Percentiles rank a stretch among this genome's conserved stretches.
Conservation (phyloP, 2,329 filamentous ascomycete genomes). For the Orbilia blumenaviensis region DNA sequence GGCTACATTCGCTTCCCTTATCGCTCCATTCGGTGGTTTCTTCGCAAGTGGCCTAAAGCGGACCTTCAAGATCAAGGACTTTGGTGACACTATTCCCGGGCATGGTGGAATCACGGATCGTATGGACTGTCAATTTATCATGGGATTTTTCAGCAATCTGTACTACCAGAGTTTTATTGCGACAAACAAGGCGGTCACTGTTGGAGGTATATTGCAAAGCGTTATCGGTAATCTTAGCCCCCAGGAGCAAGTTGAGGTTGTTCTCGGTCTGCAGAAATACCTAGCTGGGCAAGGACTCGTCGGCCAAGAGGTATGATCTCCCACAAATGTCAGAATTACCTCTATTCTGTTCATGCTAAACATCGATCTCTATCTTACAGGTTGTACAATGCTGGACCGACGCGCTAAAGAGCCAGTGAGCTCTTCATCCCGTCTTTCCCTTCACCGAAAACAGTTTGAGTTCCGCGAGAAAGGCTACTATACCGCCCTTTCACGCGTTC, state of each 20-base stretch:
- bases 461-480: not conserved
- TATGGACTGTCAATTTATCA: constrained; percentile 99
- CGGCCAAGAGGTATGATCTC: constrained; percentile 55
- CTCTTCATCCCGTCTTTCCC: not conserved
- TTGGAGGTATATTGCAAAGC: constrained; percentile 87
- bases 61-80: constrained; percentile 99
- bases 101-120: constrained; percentile 98
- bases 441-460: not conserved
- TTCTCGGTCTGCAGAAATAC: constrained; percentile 72
- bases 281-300: constrained; percentile 70
- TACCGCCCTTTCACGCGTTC: not conserved
- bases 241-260: constrained; percentile 87
- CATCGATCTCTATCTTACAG: not conserved
- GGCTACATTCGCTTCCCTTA: constrained; percentile 92
- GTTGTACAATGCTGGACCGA: constrained; percentile 36
- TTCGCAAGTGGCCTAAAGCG: constrained; percentile 97
- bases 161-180: constrained; percentile 99
- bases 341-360: not conserved
- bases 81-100: constrained; percentile 95
- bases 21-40: constrained; percentile 97
- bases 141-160: constrained; percentile 98
- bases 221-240: constrained; percentile 87
- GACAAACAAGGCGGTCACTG: constrained; percentile 77
- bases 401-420: constrained; percentile 20
- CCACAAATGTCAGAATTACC: not conserved